Base-by-base conservation (phyloP, 345 rosid genomes). In the Gynandropsis gynandra region DNA sequence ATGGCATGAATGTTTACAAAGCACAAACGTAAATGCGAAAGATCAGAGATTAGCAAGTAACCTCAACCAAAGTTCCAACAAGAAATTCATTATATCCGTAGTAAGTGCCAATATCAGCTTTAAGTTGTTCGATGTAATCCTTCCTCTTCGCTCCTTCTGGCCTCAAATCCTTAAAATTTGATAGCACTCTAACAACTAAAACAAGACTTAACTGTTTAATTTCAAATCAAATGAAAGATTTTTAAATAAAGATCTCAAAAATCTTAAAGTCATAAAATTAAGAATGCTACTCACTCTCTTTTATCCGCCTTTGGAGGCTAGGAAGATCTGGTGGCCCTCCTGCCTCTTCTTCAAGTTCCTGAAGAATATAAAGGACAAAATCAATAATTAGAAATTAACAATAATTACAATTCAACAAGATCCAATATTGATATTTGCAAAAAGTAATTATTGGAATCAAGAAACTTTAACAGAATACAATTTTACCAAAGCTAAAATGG, bases 11-110 rank as follows among this genome's bases (percentile, higher is more conserved):
- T 37, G 27, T 3, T 8, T 13, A 4, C 1, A 50, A 16, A 46
- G 43, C 32, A 46, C 17, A 15, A 38, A 58, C 16, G 36, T 35
- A 48, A 59, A 40, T 37, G 35, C 0, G 0, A 49, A 54, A 47
- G 42, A 59, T 16, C 11, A 52, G 12, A 47, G 45, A 48, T 49
- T 11, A 31, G 48, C 27, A 21, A 44, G 61, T 47, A 61, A 92
- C 99, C 95, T 92, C 95, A 31, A 83, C 68, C 66, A 92, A 63
- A 67, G 72, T 75, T 42, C 88, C 88, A 32, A 83, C 74, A 10
- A 88, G 85, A 65, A 85, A 92, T 41, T 76, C 85, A 67, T 88
- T 92, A 62, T 88, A 92, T 31, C 97, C 97, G 68, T 88, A 92
- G 47, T 92, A 92, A 48, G 94, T 69, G 59, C 74, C 67, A 56